Evolutionary conservation across 2,329 filamentous ascomycete species (phyloP).

Genomic region (Graphilbum sp.): DNA sequence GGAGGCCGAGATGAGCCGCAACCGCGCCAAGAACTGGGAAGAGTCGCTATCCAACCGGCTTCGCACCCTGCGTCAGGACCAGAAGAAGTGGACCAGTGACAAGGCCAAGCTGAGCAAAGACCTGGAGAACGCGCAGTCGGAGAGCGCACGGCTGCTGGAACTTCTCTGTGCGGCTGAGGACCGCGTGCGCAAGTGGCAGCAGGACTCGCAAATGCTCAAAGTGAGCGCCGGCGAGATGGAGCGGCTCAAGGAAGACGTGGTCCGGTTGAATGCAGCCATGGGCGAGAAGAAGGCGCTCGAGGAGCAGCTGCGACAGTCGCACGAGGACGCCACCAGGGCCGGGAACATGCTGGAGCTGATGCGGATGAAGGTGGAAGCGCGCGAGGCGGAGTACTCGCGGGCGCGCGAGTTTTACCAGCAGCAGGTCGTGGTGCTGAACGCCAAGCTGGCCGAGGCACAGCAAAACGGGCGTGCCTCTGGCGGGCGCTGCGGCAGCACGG

Average conservation of each 20-base stretch:
- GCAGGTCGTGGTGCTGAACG: slow-evolving; percentile 31
- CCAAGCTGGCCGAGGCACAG: slow-evolving; percentile 24
- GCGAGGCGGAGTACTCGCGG: slow-evolving; percentile 28
- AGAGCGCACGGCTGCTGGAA: slow-evolving; percentile 47
- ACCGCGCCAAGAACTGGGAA: slow-evolving; percentile 64
- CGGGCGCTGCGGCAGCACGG: neutral
- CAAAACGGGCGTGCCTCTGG: slow-evolving; percentile 7
- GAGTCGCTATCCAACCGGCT: slow-evolving; percentile 52
- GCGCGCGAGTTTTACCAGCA: slow-evolving; percentile 26
- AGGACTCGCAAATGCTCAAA: slow-evolving; percentile 47
- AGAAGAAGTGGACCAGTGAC: slow-evolving; percentile 45
- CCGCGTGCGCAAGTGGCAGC: slow-evolving; percentile 45
- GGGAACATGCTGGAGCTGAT: slow-evolving; percentile 42
- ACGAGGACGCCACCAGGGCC: slow-evolving; percentile 40
- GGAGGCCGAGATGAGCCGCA: slow-evolving; percentile 55
- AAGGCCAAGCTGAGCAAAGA: slow-evolving; percentile 40
- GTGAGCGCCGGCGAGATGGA: slow-evolving; percentile 44
- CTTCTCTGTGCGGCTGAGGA: slow-evolving; percentile 54
- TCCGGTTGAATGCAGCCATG: slow-evolving; percentile 42
- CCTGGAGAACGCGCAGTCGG: slow-evolving; percentile 37
- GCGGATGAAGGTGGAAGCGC: slow-evolving; percentile 37
- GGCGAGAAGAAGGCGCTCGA: slow-evolving; percentile 49
- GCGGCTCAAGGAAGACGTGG: slow-evolving; percentile 39
- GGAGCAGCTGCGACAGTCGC: slow-evolving; percentile 37
- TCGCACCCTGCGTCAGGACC: slow-evolving; percentile 49